phyloP scores from a whole-genome alignment of 164 flowering plant genomes.

The Akebia trifoliata region DNA sequence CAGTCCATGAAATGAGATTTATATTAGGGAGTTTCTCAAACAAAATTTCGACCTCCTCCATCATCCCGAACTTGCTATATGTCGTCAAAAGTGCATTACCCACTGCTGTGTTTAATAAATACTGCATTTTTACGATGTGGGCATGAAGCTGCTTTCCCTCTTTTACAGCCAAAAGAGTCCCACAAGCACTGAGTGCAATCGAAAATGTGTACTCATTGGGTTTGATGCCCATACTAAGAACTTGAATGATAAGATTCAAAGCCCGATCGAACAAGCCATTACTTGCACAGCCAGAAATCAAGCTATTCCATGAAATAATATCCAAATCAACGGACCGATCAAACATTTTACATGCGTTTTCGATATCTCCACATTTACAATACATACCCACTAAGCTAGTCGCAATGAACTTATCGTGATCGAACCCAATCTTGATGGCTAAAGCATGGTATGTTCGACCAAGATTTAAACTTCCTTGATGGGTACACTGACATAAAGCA shows the following conservation, averaged over 20 bases:
- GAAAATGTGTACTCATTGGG: conserved; percentile 18
- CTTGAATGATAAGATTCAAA: conserved; percentile 12
- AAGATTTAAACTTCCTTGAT: conserved; percentile 7
- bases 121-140: conserved; percentile 17
- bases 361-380: conserved; percentile 23
- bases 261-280: conserved; percentile 17
- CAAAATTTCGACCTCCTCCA: conserved; percentile 18
- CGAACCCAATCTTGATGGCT: conserved; percentile 12
- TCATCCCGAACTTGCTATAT: conserved; percentile 24
- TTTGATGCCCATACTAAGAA: conserved; percentile 6
- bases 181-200: conserved; percentile 12
- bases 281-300: conserved; percentile 17
- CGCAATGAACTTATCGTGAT: conserved; percentile 11
- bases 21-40: conserved; percentile 14
- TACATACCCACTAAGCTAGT: conserved; percentile 19
- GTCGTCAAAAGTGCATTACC: conserved; percentile 24
- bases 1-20: conserved; percentile 28
- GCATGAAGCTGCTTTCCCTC: conserved; percentile 24
- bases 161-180: conserved; percentile 3
- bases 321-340: conserved; percentile 6
- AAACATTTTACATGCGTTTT: conserved; percentile 10
- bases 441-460: conserved; percentile 19
- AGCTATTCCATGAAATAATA: conserved; percentile 16
- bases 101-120: conserved; percentile 11
- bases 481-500: conserved; percentile 10